Evolutionary conservation across 345 rosid genomes (phyloP).

Genomic region (Lepidium aucheri): DNA sequence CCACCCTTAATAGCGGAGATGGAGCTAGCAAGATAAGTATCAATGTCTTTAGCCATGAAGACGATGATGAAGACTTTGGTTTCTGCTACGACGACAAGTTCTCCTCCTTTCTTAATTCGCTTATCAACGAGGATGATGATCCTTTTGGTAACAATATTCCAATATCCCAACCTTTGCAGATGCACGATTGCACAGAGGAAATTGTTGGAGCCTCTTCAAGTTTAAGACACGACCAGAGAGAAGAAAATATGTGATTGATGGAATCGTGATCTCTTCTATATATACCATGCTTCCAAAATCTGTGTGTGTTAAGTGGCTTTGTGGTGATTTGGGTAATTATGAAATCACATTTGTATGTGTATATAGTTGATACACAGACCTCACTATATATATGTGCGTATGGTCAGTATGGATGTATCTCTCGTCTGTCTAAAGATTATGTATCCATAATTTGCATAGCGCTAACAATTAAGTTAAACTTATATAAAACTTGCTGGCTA

Average conservation of each 20-base stretch:
- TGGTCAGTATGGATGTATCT: not conserved
- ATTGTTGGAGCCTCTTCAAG: conserved; percentile 15
- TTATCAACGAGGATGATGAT: conserved; percentile 49
- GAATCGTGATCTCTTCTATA: not conserved
- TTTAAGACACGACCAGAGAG: not conserved
- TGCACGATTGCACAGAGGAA: not conserved
- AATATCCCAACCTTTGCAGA: conserved; percentile 2
- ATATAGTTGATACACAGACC: not conserved
- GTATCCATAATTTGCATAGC: not conserved
- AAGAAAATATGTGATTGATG: conserved; percentile 3
- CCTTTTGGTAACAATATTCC: conserved; percentile 13
- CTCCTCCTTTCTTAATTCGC: conserved; percentile 60
- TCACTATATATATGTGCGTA: not conserved
- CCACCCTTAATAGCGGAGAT: not conserved
- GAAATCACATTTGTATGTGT: not conserved
- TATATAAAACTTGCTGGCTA: too few species aligned
- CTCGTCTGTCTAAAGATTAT: not conserved
- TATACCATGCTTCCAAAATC: not conserved
- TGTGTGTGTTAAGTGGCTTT: conserved; percentile 7
- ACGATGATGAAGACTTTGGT: conserved; percentile 12
- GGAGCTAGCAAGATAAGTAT: conserved; percentile 13
- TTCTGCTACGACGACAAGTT: conserved; percentile 48
- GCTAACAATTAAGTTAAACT: not conserved
- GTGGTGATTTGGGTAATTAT: conserved; percentile 2
- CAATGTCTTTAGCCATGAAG: conserved; percentile 5